Base-by-base conservation (phyloP, 1,284 basidiomycete species). In the Clitocybe nebularis region DNA sequence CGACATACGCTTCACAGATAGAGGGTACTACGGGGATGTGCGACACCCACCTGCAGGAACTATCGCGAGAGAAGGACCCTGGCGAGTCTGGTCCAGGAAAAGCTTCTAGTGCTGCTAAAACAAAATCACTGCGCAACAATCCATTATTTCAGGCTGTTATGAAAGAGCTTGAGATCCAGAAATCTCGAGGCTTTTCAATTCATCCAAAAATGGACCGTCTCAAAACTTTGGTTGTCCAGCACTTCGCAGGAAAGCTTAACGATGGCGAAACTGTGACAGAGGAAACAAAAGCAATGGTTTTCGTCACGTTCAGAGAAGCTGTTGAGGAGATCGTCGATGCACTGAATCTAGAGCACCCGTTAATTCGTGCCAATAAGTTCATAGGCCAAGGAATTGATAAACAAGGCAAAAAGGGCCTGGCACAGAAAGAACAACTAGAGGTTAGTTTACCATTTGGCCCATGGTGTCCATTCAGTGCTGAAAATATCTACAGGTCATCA, bases 181-280 rank as follows among this genome's bases (percentile, higher is more conserved):
- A 69, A 40, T 62, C 64, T 30, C 63, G 60, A 1, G 79, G 78
- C 2, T 84, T 83, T 52, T 61, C 73, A 3, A 60, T 75, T 32
- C 96, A 99, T 64, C 96, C 96, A 2, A 99, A 99, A 69, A 89
- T 99, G 84, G 86, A 89, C 26, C 84, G 77, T 48, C 74, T 97
- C 10, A 80, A 84, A 41, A 71, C 75, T 6, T 67, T 97, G 24
- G 70, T 93, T 1, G 67, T 93, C 5, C 78, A 89, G 26, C 87
- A 96, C 60, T 95, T 97, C 57, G 80, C 75, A 5, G 67, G 78
- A 52, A 70, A 73, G 26, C 64, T 80, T 36, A 66, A 69, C 23
- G 76, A 81, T 6, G 66, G 74, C 25, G 74, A 72, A 3, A 62
- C 54, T 7, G 72, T 63, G 14, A 66, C 61, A 19, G 59, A 67